These are phyloP conservation scores for Phialophora chinensis DNA, from an alignment of 2,329 filamentous ascomycete genomes.

Conservation along the genomic window DNA sequence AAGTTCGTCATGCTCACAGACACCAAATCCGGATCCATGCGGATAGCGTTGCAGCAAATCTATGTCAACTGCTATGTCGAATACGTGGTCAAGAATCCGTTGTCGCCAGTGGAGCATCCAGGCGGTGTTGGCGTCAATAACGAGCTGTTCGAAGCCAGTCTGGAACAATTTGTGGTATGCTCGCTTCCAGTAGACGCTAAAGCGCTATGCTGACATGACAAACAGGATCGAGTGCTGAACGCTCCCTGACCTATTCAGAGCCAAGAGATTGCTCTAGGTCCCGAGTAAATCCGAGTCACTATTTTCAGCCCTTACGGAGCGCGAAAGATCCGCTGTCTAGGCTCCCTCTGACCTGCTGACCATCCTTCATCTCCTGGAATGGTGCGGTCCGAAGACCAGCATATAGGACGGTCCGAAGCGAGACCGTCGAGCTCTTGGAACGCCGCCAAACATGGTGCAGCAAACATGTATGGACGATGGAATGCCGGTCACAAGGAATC, in stretches of 20 bases:
- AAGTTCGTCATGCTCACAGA: constrained; percentile 98
- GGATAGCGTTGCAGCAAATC: constrained; percentile 94
- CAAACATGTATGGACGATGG: constrained; percentile 2
- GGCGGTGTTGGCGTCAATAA: constrained; percentile 68
- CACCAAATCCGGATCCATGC: constrained; percentile 84
- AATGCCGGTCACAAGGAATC: constrained; percentile 6
- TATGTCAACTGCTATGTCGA: constrained; percentile 98
- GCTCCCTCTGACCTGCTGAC: not conserved
- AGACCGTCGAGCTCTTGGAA: not conserved
- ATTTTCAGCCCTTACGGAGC: not conserved
- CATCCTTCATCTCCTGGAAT: not conserved
- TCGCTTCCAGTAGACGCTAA: not conserved
- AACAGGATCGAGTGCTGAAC: constrained; percentile 41
- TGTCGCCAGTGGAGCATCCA: constrained; percentile 66
- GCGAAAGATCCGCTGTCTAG: not conserved
- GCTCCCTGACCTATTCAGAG: constrained; percentile 24
- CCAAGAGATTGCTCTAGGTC: not conserved
- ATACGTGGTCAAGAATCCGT: constrained; percentile 74
- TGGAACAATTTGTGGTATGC: constrained; percentile 59
- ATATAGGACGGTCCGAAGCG: not conserved
- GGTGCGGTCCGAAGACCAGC: not conserved
- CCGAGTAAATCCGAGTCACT: not conserved
- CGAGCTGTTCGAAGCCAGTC: constrained; percentile 67
- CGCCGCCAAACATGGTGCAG: not conserved
- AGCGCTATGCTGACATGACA: constrained; percentile 19